These are phyloP conservation scores for Picea glauca DNA, from an alignment of 75 land plant species.

Conservation along the genomic window DNA sequence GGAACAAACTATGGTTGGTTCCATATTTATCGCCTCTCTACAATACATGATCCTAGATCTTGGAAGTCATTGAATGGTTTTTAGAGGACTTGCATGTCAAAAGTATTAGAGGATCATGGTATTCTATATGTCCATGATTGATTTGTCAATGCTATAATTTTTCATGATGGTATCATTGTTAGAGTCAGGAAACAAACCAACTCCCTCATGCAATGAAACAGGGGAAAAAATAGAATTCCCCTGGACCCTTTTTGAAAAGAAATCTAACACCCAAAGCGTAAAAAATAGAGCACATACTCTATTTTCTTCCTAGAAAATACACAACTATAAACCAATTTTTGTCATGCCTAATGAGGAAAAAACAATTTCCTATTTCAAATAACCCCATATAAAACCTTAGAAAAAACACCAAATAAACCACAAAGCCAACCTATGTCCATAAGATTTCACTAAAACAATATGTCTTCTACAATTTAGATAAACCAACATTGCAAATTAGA, in stretches of 20 bases:
- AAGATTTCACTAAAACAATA: background rate
- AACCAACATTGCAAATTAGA: background rate
- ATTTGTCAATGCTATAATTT: no score
- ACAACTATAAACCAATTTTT: background rate
- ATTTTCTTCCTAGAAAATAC: slow-evolving; percentile 66
- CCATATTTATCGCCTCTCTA: no score
- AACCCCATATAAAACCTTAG: background rate
- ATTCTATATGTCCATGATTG: no score
- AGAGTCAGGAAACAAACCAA: no score
- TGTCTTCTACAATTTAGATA: background rate
- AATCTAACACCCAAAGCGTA: slow-evolving; percentile 92
- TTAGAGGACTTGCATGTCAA: no score
- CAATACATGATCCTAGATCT: no score
- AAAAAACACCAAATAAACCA: background rate
- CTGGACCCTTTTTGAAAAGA: slow-evolving; percentile 85
- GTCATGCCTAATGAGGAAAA: background rate
- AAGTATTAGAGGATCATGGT: no score
- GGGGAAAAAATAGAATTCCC: slow-evolving; percentile 20
- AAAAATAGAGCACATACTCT: slow-evolving; percentile 88
- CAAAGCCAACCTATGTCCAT: background rate
- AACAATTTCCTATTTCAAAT: background rate
- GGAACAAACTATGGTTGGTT: no score
- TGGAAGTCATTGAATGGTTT: no score
- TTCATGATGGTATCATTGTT: no score
- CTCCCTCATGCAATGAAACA: no score